phyloP scores from a whole-genome alignment of 2,329 filamentous ascomycete species.

The Phaeosphaeria sp. region DNA sequence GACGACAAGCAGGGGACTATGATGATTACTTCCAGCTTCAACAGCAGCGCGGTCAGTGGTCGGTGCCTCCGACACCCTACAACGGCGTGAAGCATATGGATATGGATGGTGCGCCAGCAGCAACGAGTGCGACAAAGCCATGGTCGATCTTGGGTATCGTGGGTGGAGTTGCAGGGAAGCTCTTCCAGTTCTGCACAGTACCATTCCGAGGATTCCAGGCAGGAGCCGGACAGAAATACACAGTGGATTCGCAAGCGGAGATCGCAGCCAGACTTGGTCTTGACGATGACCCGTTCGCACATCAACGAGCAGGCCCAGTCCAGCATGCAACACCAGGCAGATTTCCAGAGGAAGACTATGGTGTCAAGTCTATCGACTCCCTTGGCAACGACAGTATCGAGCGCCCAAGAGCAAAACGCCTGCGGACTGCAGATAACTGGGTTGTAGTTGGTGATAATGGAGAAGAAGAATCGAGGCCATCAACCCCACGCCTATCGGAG shows the following conservation, averaged over 20 bases:
- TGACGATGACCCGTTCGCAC: slow-evolving; percentile 26
- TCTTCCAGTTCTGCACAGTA: slow-evolving; percentile 81
- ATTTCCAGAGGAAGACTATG: slow-evolving; percentile 60
- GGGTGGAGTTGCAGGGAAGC: slow-evolving; percentile 74
- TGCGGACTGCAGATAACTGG: slow-evolving; percentile 58
- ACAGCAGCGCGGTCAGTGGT: slow-evolving; percentile 47
- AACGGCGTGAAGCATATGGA: slow-evolving; percentile 17
- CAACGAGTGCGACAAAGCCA: slow-evolving; percentile 30
- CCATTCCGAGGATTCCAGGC: slow-evolving; percentile 87
- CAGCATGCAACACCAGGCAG: slow-evolving; percentile 59
- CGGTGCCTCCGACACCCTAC: slow-evolving; percentile 37
- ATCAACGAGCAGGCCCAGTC: slow-evolving; percentile 23
- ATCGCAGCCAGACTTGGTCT: slow-evolving; percentile 32
- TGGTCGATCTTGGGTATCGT: slow-evolving; percentile 64
- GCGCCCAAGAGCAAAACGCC: slow-evolving; percentile 55
- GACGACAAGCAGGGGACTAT: slow-evolving; percentile 48
- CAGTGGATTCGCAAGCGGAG: slow-evolving; percentile 53
- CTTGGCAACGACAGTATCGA: slow-evolving; percentile 52
- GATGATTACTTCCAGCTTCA: slow-evolving; percentile 51
- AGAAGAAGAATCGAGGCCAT: slow-evolving; percentile 63
- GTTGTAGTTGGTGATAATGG: slow-evolving; percentile 55
- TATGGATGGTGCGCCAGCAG: slow-evolving; percentile 17
- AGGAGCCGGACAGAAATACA: slow-evolving; percentile 78
- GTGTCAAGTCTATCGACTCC: slow-evolving; percentile 53
- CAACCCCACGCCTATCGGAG: slow-evolving; percentile 47